These are phyloP conservation scores for Nakaseomyces uthaithaninus DNA, from an alignment of 1,139 yeast species.

Conservation along the genomic window DNA sequence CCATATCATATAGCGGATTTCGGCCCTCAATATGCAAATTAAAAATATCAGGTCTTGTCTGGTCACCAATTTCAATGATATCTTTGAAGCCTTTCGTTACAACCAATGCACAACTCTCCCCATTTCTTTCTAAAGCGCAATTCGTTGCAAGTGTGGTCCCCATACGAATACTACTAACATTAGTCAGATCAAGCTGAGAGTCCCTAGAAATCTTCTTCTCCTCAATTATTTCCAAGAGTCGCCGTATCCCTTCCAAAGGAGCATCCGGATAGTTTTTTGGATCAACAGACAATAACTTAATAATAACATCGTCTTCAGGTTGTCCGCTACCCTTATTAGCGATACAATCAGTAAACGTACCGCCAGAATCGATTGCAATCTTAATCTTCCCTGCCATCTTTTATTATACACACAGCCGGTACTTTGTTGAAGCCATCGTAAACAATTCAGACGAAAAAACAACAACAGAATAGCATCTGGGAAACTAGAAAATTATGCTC, in stretches of 20 bases:
- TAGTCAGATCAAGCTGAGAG: constrained; percentile 38
- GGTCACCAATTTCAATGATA: constrained; percentile 59
- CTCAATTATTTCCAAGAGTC: constrained; percentile 53
- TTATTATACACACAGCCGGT: too few relatives aligned
- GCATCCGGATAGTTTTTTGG: constrained; percentile 83
- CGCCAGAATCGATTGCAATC: constrained; percentile 55
- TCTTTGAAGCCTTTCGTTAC: constrained; percentile 51
- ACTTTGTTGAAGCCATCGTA: too few relatives aligned
- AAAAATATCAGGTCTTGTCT: constrained; percentile 57
- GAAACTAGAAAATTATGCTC: too few relatives aligned
- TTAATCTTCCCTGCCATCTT: constrained; percentile 17
- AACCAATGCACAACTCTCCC: constrained; percentile 43
- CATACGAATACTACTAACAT: constrained; percentile 55
- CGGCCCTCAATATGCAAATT: constrained; percentile 54
- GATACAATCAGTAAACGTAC: constrained; percentile 80
- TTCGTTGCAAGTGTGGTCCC: constrained; percentile 81
- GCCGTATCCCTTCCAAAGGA: constrained; percentile 81
- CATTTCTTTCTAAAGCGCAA: constrained; percentile 52
- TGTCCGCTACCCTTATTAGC: constrained; percentile 39
- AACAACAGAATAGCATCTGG: too few relatives aligned
- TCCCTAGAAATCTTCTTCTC: constrained; percentile 46
- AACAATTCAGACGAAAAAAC: too few relatives aligned
- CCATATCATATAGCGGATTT: constrained; percentile 51
- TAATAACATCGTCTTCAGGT: constrained; percentile 45
- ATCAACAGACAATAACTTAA: constrained; percentile 75